Base-by-base conservation (phyloP, 1,284 basidiomycete species). In the Nidula niveotomentosa region DNA sequence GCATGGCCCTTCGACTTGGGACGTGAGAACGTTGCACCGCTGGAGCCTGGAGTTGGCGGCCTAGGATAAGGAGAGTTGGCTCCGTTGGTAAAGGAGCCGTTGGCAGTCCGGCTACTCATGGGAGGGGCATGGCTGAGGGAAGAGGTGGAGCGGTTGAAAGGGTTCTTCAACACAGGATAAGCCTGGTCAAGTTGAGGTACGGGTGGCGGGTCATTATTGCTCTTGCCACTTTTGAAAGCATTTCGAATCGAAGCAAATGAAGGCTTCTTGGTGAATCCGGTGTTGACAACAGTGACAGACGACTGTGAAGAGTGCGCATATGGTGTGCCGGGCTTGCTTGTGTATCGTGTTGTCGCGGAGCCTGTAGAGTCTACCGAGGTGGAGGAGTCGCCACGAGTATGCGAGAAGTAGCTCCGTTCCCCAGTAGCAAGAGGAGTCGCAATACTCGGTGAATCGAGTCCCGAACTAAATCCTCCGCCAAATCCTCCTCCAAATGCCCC, bases 211-310 rank as follows among this genome's bases (percentile, higher is more conserved):
- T 86, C 84, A 55, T 67, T 78, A 54, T 67, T 78, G 55, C 67
- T 78, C 70, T 84, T 87, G 35, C 77, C 73, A 56, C 81, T 78
- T 71, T 93, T 94, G 81, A 96, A 94, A 3, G 92, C 91, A 68
- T 94, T 94, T 51, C 91, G 86, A 54, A 96, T 83, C 7, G 90
- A 94, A 1, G 93, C 91, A 60, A 94, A 91, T 0, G 91, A 93
- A 1, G 90, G 73, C 60, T 94, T 94, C 75, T 93, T 93, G 49
- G 85, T 77, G 63, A 91, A 86, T 2, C 72, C 64, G 4, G 69
- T 71, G 35, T 71, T 65, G 2, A 76, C 76, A 2, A 80, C 82
- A 18, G 83, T 78, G 51, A 90, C 76, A 3, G 88, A 91, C 0
- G 86, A 82, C 59, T 88, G 86, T 7, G 88, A 75, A 18, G 85